Evolutionary conservation across 1,284 basidiomycete genomes (phyloP), one percentile per base, ranked within the genome.

Genomic region (Microbotryomycetes sp.): DNA sequence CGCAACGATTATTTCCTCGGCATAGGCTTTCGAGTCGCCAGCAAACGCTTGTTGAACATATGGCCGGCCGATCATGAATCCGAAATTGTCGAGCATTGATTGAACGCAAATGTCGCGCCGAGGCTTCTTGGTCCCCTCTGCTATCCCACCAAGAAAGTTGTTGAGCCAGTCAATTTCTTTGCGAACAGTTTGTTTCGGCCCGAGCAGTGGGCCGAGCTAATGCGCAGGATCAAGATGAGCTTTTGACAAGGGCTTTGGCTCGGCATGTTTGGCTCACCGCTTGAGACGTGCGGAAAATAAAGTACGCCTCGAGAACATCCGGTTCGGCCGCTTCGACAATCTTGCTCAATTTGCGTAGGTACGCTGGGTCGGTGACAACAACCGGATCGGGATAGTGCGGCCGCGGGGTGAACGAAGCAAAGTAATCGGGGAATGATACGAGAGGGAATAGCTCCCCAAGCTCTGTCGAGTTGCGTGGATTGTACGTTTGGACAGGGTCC

Each of bases 31-130:
- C 41, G 88, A 88, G 50, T 89, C 83, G 4, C 86, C 85, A 4
- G 83, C 83, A 75, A 97, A 97, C 0, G 90, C 88, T 73, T 87
- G 82, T 61, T 88, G 83, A 31, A 94, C 91, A 73, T 91, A 98
- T 77, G 80, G 81, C 50, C 77, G 74, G 5, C 81, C 81, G 16
- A 77, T 75, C 58, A 81, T 75, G 73, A 78, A 80, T 7, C 81
- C 81, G 5, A 80, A 76, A 15, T 77, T 72, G 6, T 74, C 68
- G 57, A 78, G 75, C 5, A 80, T 72, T 29, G 73, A 71, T 7
- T 66, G 66, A 21, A 81, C 70, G 65, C 81, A 82, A 31, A 77
- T 70, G 70, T 92, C 87, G 31, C 83, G 81, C 30, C 94, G 82
- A 70, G 94, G 87, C 58, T 87, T 86, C 45, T 88, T 80, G 2